These are phyloP conservation scores for Aspergillus sp. DNA, from an alignment of 2,329 filamentous ascomycete species.

Conservation along the genomic window DNA sequence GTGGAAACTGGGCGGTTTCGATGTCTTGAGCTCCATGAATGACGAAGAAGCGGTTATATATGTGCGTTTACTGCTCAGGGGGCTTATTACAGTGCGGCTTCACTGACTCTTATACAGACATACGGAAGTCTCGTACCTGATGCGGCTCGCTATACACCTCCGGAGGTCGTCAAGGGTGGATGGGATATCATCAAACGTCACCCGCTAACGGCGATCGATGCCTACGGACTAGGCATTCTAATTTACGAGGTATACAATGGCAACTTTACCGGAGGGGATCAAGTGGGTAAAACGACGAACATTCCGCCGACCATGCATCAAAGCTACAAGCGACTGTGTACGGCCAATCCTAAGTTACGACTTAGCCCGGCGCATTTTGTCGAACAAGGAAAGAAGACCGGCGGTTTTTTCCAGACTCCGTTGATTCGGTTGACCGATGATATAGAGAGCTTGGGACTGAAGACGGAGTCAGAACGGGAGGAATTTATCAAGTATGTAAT, in stretches of 20 bases:
- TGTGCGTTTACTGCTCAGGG: slow-evolving; percentile 44
- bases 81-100: neutral
- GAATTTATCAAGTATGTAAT: slow-evolving; percentile 68
- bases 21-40: slow-evolving; percentile 90
- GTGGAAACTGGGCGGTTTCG: slow-evolving; percentile 95
- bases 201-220: slow-evolving; percentile 77
- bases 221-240: slow-evolving; percentile 80
- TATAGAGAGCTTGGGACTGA: slow-evolving; percentile 88
- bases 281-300: slow-evolving; percentile 80
- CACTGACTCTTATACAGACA: slow-evolving; percentile 52
- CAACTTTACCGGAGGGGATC: slow-evolving; percentile 71
- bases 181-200: slow-evolving; percentile 88
- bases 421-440: slow-evolving; percentile 90
- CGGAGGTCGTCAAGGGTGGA: slow-evolving; percentile 80
- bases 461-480: slow-evolving; percentile 79
- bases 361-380: slow-evolving; percentile 82
- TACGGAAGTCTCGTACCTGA: slow-evolving; percentile 88
- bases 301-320: slow-evolving; percentile 86
- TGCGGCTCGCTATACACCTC: slow-evolving; percentile 77
- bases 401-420: slow-evolving; percentile 89
- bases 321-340: slow-evolving; percentile 85
- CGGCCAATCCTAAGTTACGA: slow-evolving; percentile 83
- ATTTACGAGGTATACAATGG: slow-evolving; percentile 93
- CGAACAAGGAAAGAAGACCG: slow-evolving; percentile 78
- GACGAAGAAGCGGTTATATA: slow-evolving; percentile 94